A percentile compares a stretch with the other conserved stretches of the same genome.
Evolutionary conservation across 768 basidiomycete genomes (phyloP).

Genomic region (Trametes meyenii): DNA sequence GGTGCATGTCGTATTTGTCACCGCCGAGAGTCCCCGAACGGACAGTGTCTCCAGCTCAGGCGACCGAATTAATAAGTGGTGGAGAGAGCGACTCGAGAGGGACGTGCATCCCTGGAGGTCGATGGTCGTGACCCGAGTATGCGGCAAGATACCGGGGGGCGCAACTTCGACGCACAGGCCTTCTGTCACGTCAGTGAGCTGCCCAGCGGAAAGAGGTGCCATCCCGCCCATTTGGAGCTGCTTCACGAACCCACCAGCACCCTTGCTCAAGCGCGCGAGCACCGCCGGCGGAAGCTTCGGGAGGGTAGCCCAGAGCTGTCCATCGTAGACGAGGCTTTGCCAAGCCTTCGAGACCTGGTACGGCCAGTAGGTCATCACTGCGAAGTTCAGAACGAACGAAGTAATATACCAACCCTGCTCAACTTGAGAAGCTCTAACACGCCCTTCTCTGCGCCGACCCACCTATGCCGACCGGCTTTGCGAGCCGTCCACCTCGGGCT

Average conservation of each 20-base stretch:
- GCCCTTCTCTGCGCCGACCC: conserved; percentile 78
- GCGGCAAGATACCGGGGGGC: conserved; percentile 40
- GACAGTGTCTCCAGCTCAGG: conserved; percentile 59
- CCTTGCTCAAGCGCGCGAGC: conserved; percentile 53
- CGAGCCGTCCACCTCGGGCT: conserved; percentile 61
- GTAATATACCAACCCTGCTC: conserved; percentile 62
- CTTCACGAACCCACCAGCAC: conserved; percentile 66
- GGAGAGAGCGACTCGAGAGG: conserved; percentile 67
- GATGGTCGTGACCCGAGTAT: conserved; percentile 71
- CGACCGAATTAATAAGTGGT: conserved; percentile 68
- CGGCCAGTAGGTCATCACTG: conserved; percentile 10
- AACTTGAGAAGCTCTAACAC: conserved; percentile 78
- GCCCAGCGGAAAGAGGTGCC: conserved; percentile 48
- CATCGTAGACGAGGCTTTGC: conserved; percentile 78
- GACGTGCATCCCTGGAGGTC: conserved; percentile 74
- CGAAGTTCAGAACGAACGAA: not conserved
- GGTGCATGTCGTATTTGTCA: conserved; percentile 75
- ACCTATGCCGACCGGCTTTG: conserved; percentile 65
- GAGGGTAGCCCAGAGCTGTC: conserved; percentile 79
- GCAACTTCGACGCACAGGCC: conserved; percentile 50
- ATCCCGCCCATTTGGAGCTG: conserved; percentile 68
- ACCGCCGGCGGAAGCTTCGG: conserved; percentile 55
- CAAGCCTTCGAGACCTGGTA: conserved; percentile 76
- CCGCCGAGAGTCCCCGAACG: conserved; percentile 68
- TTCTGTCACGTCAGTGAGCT: conserved; percentile 56